These are phyloP conservation scores for Daldinia sp. DNA, from an alignment of 2,329 filamentous ascomycete species.

Conservation along the genomic window DNA sequence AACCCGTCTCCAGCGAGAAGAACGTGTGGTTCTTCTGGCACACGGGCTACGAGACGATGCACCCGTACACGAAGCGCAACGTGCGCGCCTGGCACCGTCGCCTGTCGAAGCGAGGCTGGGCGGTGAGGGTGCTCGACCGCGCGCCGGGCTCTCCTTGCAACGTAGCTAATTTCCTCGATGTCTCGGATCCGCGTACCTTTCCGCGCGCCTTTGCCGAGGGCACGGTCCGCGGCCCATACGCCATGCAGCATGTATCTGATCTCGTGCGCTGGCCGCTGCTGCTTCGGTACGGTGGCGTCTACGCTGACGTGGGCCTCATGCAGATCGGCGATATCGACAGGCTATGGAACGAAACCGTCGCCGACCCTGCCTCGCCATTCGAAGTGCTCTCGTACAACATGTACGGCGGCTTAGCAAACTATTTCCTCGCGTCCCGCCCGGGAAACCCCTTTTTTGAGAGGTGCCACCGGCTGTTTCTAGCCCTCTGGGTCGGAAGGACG, in stretches of 20 bases:
- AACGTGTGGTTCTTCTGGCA: conserved; percentile 72
- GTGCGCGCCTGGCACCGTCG: conserved; percentile 66
- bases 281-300: conserved; percentile 68
- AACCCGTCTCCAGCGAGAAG: conserved; percentile 58
- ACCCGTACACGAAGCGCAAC: conserved; percentile 65
- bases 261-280: conserved; percentile 69
- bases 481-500: conserved; percentile 64
- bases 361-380: conserved; percentile 58
- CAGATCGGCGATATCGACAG: conserved; percentile 68
- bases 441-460: conserved; percentile 60
- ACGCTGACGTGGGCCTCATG: conserved; percentile 68
- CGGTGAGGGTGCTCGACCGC: conserved; percentile 63
- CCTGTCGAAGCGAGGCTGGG: conserved; percentile 65
- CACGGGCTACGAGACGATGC: conserved; percentile 61
- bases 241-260: conserved; percentile 67
- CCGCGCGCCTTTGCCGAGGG: conserved; percentile 64
- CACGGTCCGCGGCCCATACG: conserved; percentile 62
- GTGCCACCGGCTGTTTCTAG: conserved; percentile 63
- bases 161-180: conserved; percentile 62
- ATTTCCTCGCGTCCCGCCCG: conserved; percentile 58
- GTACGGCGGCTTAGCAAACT: conserved; percentile 59
- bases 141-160: conserved; percentile 60
- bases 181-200: conserved; percentile 58
- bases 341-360: conserved; percentile 64
- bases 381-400: conserved; percentile 62